Percentiles rank a stretch among this genome's conserved stretches.
Evolutionary conservation across 176 grass and related monocot genomes (phyloP).

Genomic region (Rhynchospora pubera): DNA sequence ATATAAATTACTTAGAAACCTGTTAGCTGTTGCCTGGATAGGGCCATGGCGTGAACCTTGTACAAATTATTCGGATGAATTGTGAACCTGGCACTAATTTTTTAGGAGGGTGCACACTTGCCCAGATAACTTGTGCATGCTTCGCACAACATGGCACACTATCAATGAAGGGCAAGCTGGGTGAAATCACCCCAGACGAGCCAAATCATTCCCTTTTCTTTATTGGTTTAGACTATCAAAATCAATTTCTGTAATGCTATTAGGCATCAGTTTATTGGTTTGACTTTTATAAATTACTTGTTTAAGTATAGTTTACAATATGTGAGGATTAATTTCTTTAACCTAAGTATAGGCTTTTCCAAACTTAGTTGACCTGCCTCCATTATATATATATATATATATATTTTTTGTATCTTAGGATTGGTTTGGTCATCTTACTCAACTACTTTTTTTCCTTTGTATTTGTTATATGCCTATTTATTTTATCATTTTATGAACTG

Average conservation of each 20-base stretch:
- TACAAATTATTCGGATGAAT: too few relatives aligned
- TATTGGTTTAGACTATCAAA: background rate
- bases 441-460: background rate
- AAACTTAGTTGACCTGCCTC: constrained; percentile 21
- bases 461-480: background rate
- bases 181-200: too few relatives aligned
- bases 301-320: background rate
- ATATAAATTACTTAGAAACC: background rate
- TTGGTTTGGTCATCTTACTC: background rate
- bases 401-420: background rate
- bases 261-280: background rate
- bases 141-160: too few relatives aligned
- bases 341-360: constrained; percentile 8
- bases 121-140: too few relatives aligned
- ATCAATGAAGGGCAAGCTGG: too few relatives aligned
- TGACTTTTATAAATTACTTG: background rate
- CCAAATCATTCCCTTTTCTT: background rate
- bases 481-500: background rate
- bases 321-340: background rate
- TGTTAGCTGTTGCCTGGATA: too few relatives aligned
- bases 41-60: too few relatives aligned
- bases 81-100: too few relatives aligned
- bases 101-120: too few relatives aligned
- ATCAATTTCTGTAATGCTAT: background rate
- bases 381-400: background rate